Percentiles rank a stretch among this genome's conserved stretches.
These are phyloP conservation scores for Datura wrightii DNA, from an alignment of 257 asterid genomes.

Conservation along the genomic window DNA sequence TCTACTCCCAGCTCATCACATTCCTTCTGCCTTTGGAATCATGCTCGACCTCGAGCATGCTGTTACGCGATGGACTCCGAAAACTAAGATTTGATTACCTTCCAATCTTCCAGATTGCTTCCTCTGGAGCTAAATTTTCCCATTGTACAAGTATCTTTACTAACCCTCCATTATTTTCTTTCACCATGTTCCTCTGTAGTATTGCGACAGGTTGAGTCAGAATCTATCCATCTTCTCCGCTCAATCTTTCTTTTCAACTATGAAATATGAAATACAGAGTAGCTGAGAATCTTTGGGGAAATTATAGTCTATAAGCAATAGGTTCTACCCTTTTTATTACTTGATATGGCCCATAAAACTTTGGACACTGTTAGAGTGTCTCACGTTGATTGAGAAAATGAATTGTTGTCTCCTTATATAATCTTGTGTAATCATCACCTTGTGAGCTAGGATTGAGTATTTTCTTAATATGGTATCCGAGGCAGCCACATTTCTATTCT, in stretches of 20 bases:
- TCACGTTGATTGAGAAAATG: constrained; percentile 1
- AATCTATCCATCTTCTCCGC: neutral
- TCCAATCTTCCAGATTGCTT: neutral
- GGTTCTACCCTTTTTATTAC: neutral
- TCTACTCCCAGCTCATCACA: neutral
- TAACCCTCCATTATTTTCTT: neutral
- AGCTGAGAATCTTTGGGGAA: neutral
- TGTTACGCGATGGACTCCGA: neutral
- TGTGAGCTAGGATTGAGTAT: constrained; percentile 23
- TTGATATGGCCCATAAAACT: neutral
- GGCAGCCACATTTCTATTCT: neutral
- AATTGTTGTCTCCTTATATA: neutral
- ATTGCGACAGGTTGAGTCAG: neutral
- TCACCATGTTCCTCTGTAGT: neutral
- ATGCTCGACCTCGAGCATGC: neutral
- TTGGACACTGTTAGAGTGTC: neutral
- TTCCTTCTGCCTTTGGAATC: neutral
- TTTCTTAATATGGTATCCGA: constrained; percentile 9
- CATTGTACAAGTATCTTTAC: neutral
- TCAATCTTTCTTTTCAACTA: neutral
- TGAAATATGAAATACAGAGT: neutral
- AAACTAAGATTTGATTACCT: neutral
- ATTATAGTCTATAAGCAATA: constrained; percentile 13
- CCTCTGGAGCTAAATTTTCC: neutral
- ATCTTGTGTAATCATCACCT: neutral